Base-by-base conservation (phyloP, 768 basidiomycete genomes). In the Agrocybe pediades region DNA sequence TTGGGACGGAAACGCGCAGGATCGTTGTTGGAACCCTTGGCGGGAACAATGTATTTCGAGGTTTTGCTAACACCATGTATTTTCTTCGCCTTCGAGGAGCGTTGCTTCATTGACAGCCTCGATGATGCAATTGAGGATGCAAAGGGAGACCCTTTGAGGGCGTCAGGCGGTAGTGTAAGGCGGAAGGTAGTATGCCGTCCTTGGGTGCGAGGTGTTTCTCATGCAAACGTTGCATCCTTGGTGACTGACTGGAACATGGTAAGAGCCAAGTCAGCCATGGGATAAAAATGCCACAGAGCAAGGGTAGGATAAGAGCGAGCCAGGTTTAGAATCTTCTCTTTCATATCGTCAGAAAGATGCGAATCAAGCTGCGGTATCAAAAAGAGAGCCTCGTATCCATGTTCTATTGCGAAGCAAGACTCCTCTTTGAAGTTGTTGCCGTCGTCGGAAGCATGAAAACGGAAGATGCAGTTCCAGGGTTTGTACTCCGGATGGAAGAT, bases 251-350 rank as follows among this genome's bases (percentile, higher is more conserved):
- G 43, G 24, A 52, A 36, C 29, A 52, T 39, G 2, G 9, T 15
- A n/a, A 19, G 39, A 15, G 43, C 42, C 19, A 44, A 24, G n/a
- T 40, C 44, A 21, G 43, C 41, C 51, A 53, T 53, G 4, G 51
- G 41, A 27, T 45, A 53, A 20, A 53, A 45, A 21, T 53, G 43
- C 43, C 43, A 53, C 5, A 24, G 45, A 9, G 51, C 51, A 11
- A 53, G 30, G 8, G 43, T 43, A 29, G 51, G 33, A 24, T 25
- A 27, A 19, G 11, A 53, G 21, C 3, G n/a, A n/a, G 2, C 15
- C n/a, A n/a, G n/a, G n/a, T n/a, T 2, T 2, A 53, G 6, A 4
- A 25, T 45, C 40, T n/a, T 25, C 43, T 39, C 26, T 4, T n/a
- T 9, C 0, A 17, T 17, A n/a, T n/a, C n/a, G 1, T 27, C 43